A percentile compares a stretch with the other conserved stretches of the same genome.
Evolutionary conservation across 306 rosid genomes (phyloP).

Genomic region (Lathyrus aphaca): DNA sequence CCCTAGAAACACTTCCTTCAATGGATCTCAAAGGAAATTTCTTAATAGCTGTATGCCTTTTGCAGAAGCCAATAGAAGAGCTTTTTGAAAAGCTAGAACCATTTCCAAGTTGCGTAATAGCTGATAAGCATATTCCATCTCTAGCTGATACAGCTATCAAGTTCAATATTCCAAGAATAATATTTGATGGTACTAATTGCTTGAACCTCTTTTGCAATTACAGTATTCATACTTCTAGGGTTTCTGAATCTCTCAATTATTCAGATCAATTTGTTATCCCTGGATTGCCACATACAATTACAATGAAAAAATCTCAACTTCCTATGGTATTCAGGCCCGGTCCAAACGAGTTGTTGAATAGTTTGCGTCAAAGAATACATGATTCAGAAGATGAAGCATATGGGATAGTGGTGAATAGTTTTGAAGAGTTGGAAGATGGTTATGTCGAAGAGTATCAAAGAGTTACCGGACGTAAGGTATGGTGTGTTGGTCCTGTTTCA

Average conservation of each 20-base stretch:
- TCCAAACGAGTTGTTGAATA: neutral
- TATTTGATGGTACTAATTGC: constrained; percentile 14
- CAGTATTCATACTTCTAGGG: neutral
- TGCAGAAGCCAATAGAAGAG: constrained; percentile 3
- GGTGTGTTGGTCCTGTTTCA: constrained; percentile 14
- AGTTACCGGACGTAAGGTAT: neutral
- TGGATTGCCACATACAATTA: neutral
- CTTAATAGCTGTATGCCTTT: neutral
- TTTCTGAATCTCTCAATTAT: neutral
- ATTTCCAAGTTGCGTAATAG: neutral
- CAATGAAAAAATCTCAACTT: constrained; percentile 12
- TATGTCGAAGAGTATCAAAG: constrained; percentile 7
- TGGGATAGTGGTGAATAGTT: constrained; percentile 4
- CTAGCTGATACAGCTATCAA: constrained; percentile 12
- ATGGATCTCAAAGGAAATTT: constrained; percentile 4
- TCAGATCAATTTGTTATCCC: neutral
- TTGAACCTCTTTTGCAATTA: neutral
- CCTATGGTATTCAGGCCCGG: neutral
- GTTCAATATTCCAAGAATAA: constrained; percentile 5
- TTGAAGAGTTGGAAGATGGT: constrained; percentile 7
- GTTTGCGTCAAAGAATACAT: neutral
- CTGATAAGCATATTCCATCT: constrained; percentile 14
- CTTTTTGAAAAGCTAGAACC: neutral
- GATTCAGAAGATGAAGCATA: neutral
- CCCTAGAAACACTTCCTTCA: constrained; percentile 11